Base-by-base conservation (phyloP, 176 grass and related monocot genomes). In the Phoenix roebelenii region DNA sequence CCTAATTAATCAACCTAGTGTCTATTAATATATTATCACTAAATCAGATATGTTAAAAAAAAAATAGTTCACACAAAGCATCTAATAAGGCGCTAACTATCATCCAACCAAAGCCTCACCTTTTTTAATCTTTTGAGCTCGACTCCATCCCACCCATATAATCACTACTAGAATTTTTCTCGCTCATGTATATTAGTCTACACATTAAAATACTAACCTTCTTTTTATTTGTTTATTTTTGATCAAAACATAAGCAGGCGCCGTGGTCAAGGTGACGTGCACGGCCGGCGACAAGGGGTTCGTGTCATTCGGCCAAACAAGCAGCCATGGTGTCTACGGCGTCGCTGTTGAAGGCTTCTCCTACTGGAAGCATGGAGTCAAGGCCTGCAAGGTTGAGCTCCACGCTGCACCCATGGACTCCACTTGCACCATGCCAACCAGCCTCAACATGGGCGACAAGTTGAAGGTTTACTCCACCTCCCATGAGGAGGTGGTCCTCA, bases 261-360 rank as follows among this genome's bases (percentile, higher is more conserved):
- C 87, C 54, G 70, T 70, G 59, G 72, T 90, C 54, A 90, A 90
- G 83, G 79, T 90, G 35, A 90, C 87, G 66, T 90, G 87, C 28
- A 80, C 73, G 61, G 72, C 64, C 9, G 75, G 85, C 61, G 63
- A 80, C 5, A 64, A 83, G 35, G 79, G 76, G 64, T 49, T 83
- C 18, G 79, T 86, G 32, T 69, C 76, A 55, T 86, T 79, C n/a
- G 78, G 83, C 55, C 81, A 80, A 60, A 90, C 87, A 5, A 26
- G 18, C 63, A 70, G 30, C 76, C 82, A 80, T 50, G 87, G 83
- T 1, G 83, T 79, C 51, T 90, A 90, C 60, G 82, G 76, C 16
- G 72, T 86, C 35, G 64, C 10, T 30, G 71, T 90, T 59, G 72
- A 63, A 3, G 87, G 76, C 16, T 71, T 83, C 39, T 64, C 64